Conservation (phyloP, 108 stramenopile species). For the Ochromonas danica region DNA sequence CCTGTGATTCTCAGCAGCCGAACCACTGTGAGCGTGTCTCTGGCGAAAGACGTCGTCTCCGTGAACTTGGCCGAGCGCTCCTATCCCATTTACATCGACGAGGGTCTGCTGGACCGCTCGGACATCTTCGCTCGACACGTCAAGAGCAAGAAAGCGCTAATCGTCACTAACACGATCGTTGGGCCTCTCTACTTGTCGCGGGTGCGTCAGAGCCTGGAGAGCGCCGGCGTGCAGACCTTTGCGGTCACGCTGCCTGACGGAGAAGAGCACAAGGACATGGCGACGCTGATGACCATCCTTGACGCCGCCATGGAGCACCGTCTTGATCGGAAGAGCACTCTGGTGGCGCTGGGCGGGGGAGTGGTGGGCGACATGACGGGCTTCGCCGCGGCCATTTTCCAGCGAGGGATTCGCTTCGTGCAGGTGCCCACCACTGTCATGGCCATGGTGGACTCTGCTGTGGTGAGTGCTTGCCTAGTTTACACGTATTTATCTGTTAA, state of each 20-base stretch:
- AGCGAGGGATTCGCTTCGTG: conserved; percentile 91
- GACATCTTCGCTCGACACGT: neutral
- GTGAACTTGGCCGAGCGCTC: conserved; percentile 46
- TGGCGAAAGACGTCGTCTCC: too few species aligned
- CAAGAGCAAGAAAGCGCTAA: conserved; percentile 45
- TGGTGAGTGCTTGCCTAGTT: too few species aligned
- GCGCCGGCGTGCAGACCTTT: conserved; percentile 40
- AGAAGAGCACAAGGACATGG: conserved; percentile 51
- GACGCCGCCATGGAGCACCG: conserved; percentile 41
- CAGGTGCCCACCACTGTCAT: conserved; percentile 97
- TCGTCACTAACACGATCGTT: conserved; percentile 52
- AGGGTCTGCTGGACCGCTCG: neutral
- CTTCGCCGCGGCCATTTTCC: conserved; percentile 93
- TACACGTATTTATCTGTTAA: too few species aligned
- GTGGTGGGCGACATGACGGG: conserved; percentile 99
- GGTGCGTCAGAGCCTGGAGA: conserved; percentile 30
- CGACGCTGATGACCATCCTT: conserved; percentile 42
- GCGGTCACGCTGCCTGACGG: conserved; percentile 48
- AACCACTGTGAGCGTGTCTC: too few species aligned
- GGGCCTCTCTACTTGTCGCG: conserved; percentile 51
- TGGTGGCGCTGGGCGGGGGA: conserved; percentile 93
- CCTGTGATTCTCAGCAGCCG: too few species aligned
- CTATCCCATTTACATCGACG: conserved; percentile 53
- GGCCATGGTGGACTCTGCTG: conserved; percentile 96
- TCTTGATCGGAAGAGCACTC: conserved; percentile 72